These are phyloP conservation scores for Pyrenula massariospora DNA, from an alignment of 495 filamentous ascomycete species.

Conservation along the genomic window DNA sequence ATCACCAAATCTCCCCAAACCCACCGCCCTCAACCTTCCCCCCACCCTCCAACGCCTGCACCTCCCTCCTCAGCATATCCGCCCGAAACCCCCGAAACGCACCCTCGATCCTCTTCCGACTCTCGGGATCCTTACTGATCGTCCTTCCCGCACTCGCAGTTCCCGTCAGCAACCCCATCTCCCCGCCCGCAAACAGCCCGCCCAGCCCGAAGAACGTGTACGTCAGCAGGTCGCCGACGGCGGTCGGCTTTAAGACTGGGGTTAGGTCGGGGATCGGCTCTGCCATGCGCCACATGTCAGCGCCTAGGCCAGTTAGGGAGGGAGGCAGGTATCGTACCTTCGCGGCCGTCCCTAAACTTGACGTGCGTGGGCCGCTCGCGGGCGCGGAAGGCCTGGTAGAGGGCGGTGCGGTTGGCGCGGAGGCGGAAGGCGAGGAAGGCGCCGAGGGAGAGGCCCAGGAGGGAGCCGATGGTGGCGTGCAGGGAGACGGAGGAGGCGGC, in stretches of 20 bases:
- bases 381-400: constrained; percentile 49
- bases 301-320: neutral
- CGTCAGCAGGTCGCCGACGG: constrained; percentile 47
- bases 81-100: constrained; percentile 52
- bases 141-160: constrained; percentile 33
- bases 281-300: constrained; percentile 11
- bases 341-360: constrained; percentile 46
- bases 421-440: constrained; percentile 45
- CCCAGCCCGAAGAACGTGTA: constrained; percentile 51
- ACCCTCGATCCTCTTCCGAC: constrained; percentile 43
- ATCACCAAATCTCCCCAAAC: too few relatives aligned
- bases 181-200: constrained; percentile 53
- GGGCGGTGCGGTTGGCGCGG: constrained; percentile 35
- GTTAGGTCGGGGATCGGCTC: constrained; percentile 52
- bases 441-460: constrained; percentile 47
- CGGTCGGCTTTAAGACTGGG: constrained; percentile 40
- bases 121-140: constrained; percentile 42
- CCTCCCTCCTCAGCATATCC: constrained; percentile 47
- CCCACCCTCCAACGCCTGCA: constrained; percentile 39
- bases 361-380: constrained; percentile 47
- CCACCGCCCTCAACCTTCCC: too few relatives aligned
- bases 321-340: constrained; percentile 25
- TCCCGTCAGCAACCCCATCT: constrained; percentile 47
- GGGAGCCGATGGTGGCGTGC: constrained; percentile 44
- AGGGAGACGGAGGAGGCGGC: constrained; percentile 40